phyloP scores from a whole-genome alignment of 1,284 basidiomycete species.

The Irpex rosettiformis region DNA sequence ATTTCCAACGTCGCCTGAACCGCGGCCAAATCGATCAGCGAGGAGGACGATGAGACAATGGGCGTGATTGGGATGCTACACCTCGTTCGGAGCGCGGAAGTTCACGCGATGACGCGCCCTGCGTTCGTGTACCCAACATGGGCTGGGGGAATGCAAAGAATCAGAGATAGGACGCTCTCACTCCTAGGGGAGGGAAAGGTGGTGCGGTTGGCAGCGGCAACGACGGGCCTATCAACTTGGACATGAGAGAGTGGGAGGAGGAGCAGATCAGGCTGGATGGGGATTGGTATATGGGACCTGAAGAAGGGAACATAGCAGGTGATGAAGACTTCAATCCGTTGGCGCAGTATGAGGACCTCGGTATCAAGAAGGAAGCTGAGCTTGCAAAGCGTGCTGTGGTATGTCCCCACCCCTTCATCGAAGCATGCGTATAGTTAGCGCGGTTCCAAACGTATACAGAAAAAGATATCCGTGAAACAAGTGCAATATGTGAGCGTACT shows the following conservation, averaged over 20 bases:
- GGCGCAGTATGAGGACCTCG: slow-evolving; percentile 86
- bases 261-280: slow-evolving; percentile 87
- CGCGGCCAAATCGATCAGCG: slow-evolving; percentile 41
- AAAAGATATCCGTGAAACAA: slow-evolving; percentile 86
- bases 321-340: slow-evolving; percentile 94
- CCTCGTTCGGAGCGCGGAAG: slow-evolving; percentile 60
- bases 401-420: no score
- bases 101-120: slow-evolving; percentile 68
- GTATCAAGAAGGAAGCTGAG: slow-evolving; percentile 70
- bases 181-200: slow-evolving; percentile 66
- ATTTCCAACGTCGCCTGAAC: slow-evolving; percentile 68
- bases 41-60: slow-evolving; percentile 23
- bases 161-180: slow-evolving; percentile 83
- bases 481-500: slow-evolving; percentile 82
- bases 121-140: slow-evolving; percentile 84
- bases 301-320: slow-evolving; percentile 81
- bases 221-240: slow-evolving; percentile 55
- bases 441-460: no score
- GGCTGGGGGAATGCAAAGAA: slow-evolving; percentile 41
- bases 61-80: slow-evolving; percentile 64
- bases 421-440: no score
- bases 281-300: slow-evolving; percentile 92
- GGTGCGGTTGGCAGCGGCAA: slow-evolving; percentile 41
- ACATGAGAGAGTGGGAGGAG: slow-evolving; percentile 90
- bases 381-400: slow-evolving; percentile 77